Evolutionary conservation across 306 rosid genomes (phyloP).

Genomic region (Prunus mume): DNA sequence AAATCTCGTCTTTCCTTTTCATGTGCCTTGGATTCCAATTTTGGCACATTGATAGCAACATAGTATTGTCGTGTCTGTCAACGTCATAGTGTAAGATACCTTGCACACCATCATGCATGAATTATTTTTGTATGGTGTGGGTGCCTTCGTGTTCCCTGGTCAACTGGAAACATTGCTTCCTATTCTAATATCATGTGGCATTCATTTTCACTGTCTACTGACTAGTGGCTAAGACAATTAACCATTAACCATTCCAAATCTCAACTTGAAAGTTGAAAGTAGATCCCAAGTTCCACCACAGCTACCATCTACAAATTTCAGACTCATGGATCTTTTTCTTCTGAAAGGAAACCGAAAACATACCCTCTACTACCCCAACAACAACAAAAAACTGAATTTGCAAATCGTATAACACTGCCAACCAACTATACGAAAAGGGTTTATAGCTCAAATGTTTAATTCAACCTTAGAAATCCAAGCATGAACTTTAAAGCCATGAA

Average conservation of each 20-base stretch:
- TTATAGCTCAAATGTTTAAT: not conserved
- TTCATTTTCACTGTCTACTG: not conserved
- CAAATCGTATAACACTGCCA: not conserved
- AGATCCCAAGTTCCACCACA: not conserved
- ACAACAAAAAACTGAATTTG: too few relatives aligned
- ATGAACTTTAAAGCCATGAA: not conserved
- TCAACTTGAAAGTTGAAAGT: too few relatives aligned
- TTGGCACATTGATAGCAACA: not conserved
- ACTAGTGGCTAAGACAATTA: not conserved
- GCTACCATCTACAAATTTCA: not conserved
- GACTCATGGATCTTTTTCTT: not conserved
- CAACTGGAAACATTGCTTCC: conserved; percentile 7
- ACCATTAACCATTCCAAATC: too few relatives aligned
- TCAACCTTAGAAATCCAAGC: not conserved
- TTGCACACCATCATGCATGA: too few relatives aligned
- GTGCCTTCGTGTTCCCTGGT: not conserved
- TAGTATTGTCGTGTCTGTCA: not conserved
- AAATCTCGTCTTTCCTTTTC: not conserved
- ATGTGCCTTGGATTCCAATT: not conserved
- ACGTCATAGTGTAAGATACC: not conserved
- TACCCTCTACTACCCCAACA: not conserved
- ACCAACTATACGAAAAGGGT: not conserved
- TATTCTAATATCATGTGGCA: not conserved
- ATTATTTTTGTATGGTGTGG: not conserved
- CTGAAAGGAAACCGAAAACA: not conserved